phyloP scores from a whole-genome alignment of 139 green algal genomes.

The Auxenochlorella pyrenoidosa region DNA sequence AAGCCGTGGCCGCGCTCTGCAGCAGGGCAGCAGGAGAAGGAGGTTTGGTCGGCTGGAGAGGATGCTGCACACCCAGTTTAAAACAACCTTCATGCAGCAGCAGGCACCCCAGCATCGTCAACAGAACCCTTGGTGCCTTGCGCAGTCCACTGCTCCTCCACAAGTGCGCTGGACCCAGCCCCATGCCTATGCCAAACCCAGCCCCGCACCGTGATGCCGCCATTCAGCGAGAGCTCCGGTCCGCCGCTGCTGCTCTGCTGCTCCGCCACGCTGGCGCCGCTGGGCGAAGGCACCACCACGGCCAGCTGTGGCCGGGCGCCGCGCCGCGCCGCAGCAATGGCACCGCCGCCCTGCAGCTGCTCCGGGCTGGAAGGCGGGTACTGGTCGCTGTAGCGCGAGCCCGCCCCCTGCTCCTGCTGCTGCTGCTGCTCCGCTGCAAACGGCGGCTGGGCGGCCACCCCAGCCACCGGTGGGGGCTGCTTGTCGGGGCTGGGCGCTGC shows the following conservation, averaged over 20 bases:
- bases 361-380: not conserved
- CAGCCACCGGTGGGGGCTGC: not conserved
- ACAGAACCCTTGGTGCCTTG: no score
- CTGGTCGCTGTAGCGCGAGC: conserved; percentile 7
- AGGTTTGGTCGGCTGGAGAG: no score
- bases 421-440: not conserved
- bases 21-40: not conserved
- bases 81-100: not conserved
- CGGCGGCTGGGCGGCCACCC: not conserved
- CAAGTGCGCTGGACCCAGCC: no score
- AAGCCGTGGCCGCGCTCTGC: not conserved
- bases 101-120: no score
- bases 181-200: not conserved
- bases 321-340: not conserved
- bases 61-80: not conserved
- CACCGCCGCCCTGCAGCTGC: not conserved
- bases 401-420: not conserved
- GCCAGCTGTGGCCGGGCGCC: not conserved
- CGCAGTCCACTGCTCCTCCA: not conserved
- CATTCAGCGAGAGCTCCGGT: not conserved
- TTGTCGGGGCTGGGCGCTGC: not conserved
- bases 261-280: not conserved
- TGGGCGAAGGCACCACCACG: not conserved
- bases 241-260: conserved; percentile 13
- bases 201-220: not conserved